Base-by-base conservation (phyloP, 768 basidiomycete genomes). In the Trametes coccinea region DNA sequence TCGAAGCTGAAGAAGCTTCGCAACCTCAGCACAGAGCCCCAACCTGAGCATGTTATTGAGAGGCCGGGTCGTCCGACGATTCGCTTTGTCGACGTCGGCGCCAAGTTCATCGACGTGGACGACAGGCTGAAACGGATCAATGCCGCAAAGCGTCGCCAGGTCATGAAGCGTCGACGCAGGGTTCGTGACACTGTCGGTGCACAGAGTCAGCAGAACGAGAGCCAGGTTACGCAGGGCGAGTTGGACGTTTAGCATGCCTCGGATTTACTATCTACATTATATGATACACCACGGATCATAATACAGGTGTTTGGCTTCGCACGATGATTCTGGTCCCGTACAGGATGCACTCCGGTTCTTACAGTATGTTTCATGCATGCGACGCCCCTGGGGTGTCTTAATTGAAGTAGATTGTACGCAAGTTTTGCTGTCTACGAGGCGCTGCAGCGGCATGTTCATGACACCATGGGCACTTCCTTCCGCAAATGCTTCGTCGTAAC, bases 61-160 rank as follows among this genome's bases (percentile, higher is more conserved):
- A 77, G 76, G 27, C 66, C 70, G 7, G 82, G 82, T 14, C 83
- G 85, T 43, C 80, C 87, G 8, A 69, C 82, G 2, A 78, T 89
- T 48, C 81, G 81, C 68, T 90, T 93, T 66, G 75, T 89, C 16
- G 91, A 93, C 68, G 84, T 92, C 3, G 91, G 91, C 1, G 80
- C 81, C 27, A 82, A 85, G 69, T 92, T 89, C 70, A 69, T 92
- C 57, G 80, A 90, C 46, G 72, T 80, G 33, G 79, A 82, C 44
- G 84, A 84, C 52, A 80, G 78, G 10, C 65, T 78, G 52, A 78
- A 78, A 61, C 78, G 88, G 45, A 77, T 82, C 56, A 77, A 78
- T 27, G 77, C 77, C 59, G 79, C 82, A 0, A 78, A 80, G 63
- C 79, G 85, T 46, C 63, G 66, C 9, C 16, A 58, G 33, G 37